Evolutionary conservation across 2,329 filamentous ascomycete genomes (phyloP), one percentile per base, ranked within the genome.

Genomic region (Parafenestella ontariensis): DNA sequence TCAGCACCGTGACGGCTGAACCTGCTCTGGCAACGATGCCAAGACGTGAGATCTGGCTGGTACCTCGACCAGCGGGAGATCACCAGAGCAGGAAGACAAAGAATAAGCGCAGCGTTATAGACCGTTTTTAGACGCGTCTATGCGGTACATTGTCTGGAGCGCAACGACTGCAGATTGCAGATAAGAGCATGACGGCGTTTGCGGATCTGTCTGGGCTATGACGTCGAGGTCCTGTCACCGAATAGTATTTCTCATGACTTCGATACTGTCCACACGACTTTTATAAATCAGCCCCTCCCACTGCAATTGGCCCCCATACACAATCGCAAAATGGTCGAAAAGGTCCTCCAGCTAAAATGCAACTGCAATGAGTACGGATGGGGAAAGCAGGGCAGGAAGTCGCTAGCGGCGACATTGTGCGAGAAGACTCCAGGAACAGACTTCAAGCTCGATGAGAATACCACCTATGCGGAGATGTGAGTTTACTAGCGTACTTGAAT

Each of bases 301-400:
- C 37, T 4, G 17, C 20, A 23, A 40, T 21, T n/a, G 13, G 24
- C 4, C 4, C 26, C 2, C 31, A 29, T 31, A 17, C 18, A 28
- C 29, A 23, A 42, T 31, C 18, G 10, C 55, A 59, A 71, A 31
- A 84, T 84, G 81, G 73, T 78, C 31, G 76, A 82, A 36, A 78
- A 80, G 51, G 78, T 85, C 10, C 77, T 85, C 52, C 82, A 84
- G 63, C 68, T 86, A 21, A 80, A 80, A 62, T 85, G 82, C 64
- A 74, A 77, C 39, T 83, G 82, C 70, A 86, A 85, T 69, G 77
- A 87, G 62, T 91, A 91, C 61, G 81, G 83, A 10, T 92, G 89
- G 89, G 90, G 89, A 2, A 89, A 87, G 70, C 81, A 83, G 63
- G 89, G 89, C 24, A 81, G 79, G 13, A 72, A 87, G 2, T 91